Evolutionary conservation across 2,329 filamentous ascomycete species (phyloP), one percentile per base, ranked within the genome.

Genomic region (Diplodia scrobiculata): DNA sequence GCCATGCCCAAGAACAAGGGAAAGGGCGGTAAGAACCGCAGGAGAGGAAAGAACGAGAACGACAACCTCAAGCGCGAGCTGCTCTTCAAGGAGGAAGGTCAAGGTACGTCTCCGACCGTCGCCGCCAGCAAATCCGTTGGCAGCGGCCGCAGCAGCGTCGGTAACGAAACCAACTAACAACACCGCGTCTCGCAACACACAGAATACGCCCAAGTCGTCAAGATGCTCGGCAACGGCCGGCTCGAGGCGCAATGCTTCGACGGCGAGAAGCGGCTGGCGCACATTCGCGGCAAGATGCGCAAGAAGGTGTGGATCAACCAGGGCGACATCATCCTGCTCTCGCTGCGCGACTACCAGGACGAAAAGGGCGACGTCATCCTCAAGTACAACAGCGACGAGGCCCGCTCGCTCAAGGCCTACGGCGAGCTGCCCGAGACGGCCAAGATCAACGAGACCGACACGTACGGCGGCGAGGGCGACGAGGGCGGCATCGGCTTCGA

Each of bases 281-380:
- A 94, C 79, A 92, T 91, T 74, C 92, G 94, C 70, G 94, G 94
- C 82, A 98, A 99, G 83, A 91, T 99, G 75, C 89, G 95, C 76
- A 99, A 99, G 87, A 99, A 99, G 87, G 95, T 98, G 80, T 97
- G 92, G 92, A 97, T 97, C 86, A 97, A 97, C 86, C 92, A 97
- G 83, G 92, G 92, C 77, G 92, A 97, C 79, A 97, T 97, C 69
- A 77, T 78, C 65, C 70, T 78, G 55, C 72, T 78, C 68, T 93
- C 90, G 38, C 89, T 96, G 68, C 91, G 92, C 73, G 92, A 96
- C 80, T 96, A 96, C 83, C 92, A 96, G 79, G 91, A 95, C 81
- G 90, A 94, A 82, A 96, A 96, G 83, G 91, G 91, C 73, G 91
- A 95, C 76, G 91, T 96, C 59, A 94, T 95, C 77, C 88, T 96